Evolutionary conservation across 345 rosid species (phyloP), one percentile per base, ranked within the genome.

Genomic region (Gossypium arboreum): DNA sequence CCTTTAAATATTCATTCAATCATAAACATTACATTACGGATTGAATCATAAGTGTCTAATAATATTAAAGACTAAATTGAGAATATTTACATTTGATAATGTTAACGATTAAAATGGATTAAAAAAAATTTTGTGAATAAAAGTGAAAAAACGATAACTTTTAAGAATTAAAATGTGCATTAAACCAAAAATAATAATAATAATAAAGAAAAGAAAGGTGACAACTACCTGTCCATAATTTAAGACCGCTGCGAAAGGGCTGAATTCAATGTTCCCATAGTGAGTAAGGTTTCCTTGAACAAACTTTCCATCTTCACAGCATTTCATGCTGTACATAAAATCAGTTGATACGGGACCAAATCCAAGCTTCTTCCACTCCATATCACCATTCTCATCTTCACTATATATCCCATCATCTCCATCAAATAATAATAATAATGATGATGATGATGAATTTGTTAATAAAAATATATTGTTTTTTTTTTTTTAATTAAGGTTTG

Each of bases 291-390:
- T 76, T 7, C 97, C 97, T 45, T 79, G 79, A 68, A 77, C 81
- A 48, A 91, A 94, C 41, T 60, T 75, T 0, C 83, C 85, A 16
- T 86, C 85, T 73, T 79, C 44, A 3, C 84, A 73, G 79, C 92
- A 87, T 79, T 79, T 91, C 89, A 82, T 89, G 13, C 45, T 64
- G 77, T 89, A 94, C 98, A 92, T 92, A 81, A 82, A 89, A 78
- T 90, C 97, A 64, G 93, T 83, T 25, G 93, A 86, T 25, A 11
- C 55, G 47, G 86, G 61, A 62, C 88, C 77, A 67, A 94, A 94
- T 71, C 98, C 93, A 7, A 92, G 92, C 54, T 87, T 89, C 50
- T 92, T 94, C 97, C 96, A 94, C 41, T 92, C 94, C 83, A 90
- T 59, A 61, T 89, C 88, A 54, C 81, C 94, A 76, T 84, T 84